Evolutionary conservation across 2,329 filamentous ascomycete species (phyloP).

Genomic region (Colletotrichum tropicale): DNA sequence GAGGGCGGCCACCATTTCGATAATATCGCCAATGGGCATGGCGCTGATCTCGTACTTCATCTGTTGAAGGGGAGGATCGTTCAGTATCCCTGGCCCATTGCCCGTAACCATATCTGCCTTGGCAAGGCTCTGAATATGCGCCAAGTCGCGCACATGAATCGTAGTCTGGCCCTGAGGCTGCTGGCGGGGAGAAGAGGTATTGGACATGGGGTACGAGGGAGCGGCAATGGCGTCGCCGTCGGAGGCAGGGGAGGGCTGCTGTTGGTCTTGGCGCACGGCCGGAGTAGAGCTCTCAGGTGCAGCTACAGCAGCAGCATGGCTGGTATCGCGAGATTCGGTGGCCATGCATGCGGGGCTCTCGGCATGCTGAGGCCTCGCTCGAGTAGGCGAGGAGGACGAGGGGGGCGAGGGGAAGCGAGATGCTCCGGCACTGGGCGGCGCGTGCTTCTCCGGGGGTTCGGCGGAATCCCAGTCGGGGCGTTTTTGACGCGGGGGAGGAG

Average conservation of each 20-base stretch:
- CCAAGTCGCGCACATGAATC: slow-evolving; percentile 86
- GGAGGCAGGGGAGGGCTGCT: slow-evolving; percentile 40
- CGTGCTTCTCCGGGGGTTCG: slow-evolving; percentile 18
- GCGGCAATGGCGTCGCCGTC: slow-evolving; percentile 30
- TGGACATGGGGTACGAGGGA: slow-evolving; percentile 27
- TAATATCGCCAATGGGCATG: slow-evolving; percentile 97
- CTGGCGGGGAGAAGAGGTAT: slow-evolving; percentile 27
- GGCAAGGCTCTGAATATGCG: slow-evolving; percentile 89
- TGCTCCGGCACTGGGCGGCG: slow-evolving; percentile 41
- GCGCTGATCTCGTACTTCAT: slow-evolving; percentile 91
- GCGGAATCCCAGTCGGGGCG: slow-evolving; percentile 15
- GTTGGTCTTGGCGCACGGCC: slow-evolving; percentile 27
- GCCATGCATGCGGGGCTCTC: slow-evolving; percentile 52
- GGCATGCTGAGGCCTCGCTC: slow-evolving; percentile 44
- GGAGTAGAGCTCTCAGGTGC: slow-evolving; percentile 13
- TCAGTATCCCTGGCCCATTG: slow-evolving; percentile 52
- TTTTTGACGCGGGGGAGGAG: slow-evolving; percentile 7
- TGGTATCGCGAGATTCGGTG: slow-evolving; percentile 33
- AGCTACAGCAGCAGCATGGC: not conserved
- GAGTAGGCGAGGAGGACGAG: slow-evolving; percentile 54
- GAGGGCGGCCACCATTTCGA: slow-evolving; percentile 97
- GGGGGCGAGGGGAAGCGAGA: slow-evolving; percentile 60
- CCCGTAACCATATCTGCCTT: slow-evolving; percentile 72
- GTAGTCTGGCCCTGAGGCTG: slow-evolving; percentile 40
- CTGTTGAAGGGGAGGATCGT: slow-evolving; percentile 56